Evolutionary conservation across 768 basidiomycete species (phyloP), one percentile per base, ranked within the genome.

Genomic region (Mycena chlorophos): DNA sequence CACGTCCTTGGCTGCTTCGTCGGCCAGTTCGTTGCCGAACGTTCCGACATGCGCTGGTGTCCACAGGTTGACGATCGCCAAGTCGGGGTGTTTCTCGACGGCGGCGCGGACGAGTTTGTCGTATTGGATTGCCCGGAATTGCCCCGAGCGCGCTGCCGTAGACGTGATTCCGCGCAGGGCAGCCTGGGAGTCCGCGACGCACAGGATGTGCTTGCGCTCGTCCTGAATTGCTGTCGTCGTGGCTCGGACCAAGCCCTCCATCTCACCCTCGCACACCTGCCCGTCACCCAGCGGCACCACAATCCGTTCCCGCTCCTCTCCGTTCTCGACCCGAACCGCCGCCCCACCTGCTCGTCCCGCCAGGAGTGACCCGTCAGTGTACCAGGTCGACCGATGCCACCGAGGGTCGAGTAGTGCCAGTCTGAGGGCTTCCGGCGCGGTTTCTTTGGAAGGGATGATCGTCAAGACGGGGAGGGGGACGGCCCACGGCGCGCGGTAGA

Each of bases 371-470:
- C 53, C 37, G 43, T 54, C 53, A 5, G 37, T 54, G 14, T 38
- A 55, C 47, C 54, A 55, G 1, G 47, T 54, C 19, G 45, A 16
- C 14, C 13, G 1, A 1, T 20, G 12, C 8, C 28, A n/a, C 3
- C 37, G 38, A 3, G 25, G 25, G 48, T 55, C 47, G 2, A 4
- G 19, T 1, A 55, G 26, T 2, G 47, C 46, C 1, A 2, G 4
- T 2, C 42, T 45, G 17, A 55, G 39, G 10, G 54, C 47, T 1
- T 16, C 3, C 14, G 49, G 19, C 10, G 54, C 37, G 38, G 48
- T 28, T 17, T 55, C 54, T 45, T 55, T 55, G 10, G 47, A 47
- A 3, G 40, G 48, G 5, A 55, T n/a, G n/a, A n/a, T n/a, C n/a
- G n/a, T n/a, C n/a, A n/a, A n/a, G n/a, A n/a, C n/a, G n/a, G n/a